Evolutionary conservation across 2,329 filamentous ascomycete genomes (phyloP).

Genomic region (Colletotrichum camelliae): DNA sequence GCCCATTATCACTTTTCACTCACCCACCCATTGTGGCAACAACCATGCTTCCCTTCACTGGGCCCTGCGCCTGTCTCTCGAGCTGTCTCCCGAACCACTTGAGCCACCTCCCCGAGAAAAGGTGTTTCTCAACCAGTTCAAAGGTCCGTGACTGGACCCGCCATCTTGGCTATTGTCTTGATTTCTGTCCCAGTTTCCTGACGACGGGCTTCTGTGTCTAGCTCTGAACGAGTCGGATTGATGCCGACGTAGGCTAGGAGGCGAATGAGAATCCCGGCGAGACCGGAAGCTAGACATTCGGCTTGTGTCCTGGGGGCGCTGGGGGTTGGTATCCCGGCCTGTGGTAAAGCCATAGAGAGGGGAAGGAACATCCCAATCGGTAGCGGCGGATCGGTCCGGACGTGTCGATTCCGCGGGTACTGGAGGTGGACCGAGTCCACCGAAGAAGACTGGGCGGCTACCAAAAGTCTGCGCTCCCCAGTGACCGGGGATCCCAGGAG

Average conservation of each 20-base stretch:
- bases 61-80: conserved; percentile 1
- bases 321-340: not conserved
- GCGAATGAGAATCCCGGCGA: conserved; percentile 43
- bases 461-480: not conserved
- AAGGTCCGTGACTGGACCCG: conserved; percentile 40
- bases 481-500: conserved; percentile 4
- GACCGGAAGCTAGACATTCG: conserved; percentile 25
- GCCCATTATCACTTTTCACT: not conserved
- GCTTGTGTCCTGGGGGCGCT: not conserved
- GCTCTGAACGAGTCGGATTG: conserved; percentile 32
- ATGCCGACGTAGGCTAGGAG: conserved; percentile 37
- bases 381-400: not conserved
- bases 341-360: not conserved
- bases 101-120: conserved; percentile 32
- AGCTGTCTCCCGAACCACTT: conserved; percentile 9
- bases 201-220: conserved; percentile 44
- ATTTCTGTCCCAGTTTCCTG: conserved; percentile 34
- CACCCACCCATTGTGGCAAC: not conserved
- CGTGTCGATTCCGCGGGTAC: conserved; percentile 7
- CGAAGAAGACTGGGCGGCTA: not conserved
- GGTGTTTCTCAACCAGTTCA: conserved; percentile 50
- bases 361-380: not conserved
- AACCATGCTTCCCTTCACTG: not conserved
- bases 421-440: not conserved
- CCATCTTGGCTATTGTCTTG: conserved; percentile 30